Evolutionary conservation across 768 basidiomycete species (phyloP).

Genomic region (Agrocybe pediades): DNA sequence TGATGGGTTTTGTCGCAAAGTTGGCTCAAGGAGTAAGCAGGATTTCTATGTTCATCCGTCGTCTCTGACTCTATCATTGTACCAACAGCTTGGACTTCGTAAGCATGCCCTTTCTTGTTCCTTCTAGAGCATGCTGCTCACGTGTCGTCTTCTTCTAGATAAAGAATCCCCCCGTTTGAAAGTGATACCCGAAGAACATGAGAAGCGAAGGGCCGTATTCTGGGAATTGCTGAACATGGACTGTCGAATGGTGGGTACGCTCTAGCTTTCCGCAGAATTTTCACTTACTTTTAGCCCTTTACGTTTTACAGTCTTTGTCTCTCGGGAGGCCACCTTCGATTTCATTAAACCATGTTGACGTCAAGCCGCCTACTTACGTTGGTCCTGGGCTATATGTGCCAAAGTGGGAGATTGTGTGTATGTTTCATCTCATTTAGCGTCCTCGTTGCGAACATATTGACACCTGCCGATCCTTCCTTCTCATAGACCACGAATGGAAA

Average conservation of each 20-base stretch:
- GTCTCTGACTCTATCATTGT: conserved; percentile 4
- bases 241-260: conserved; percentile 55
- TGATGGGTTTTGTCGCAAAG: conserved; percentile 76
- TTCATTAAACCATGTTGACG: conserved; percentile 64
- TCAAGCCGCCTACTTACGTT: conserved; percentile 52
- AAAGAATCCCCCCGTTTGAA: conserved; percentile 66
- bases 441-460: conserved; percentile 1
- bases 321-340: conserved; percentile 75
- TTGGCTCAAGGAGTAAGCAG: conserved; percentile 67
- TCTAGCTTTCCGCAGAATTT: background rate
- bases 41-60: conserved; percentile 9
- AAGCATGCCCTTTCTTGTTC: conserved; percentile 27
- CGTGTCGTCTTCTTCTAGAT: conserved; percentile 42
- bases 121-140: conserved; percentile 11
- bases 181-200: conserved; percentile 71
- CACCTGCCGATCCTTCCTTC: conserved; percentile 2
- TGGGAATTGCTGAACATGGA: conserved; percentile 79
- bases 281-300: background rate
- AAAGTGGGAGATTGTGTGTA: conserved; percentile 53
- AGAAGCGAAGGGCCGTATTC: conserved; percentile 67
- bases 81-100: conserved; percentile 65
- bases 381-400: conserved; percentile 50
- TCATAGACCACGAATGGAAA: conserved; percentile 71
- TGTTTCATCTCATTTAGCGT: conserved; percentile 18
- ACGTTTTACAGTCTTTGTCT: conserved; percentile 54